These are phyloP conservation scores for Adansonia rubrostipa DNA, from an alignment of 441 rosid genomes.

Conservation along the genomic window DNA sequence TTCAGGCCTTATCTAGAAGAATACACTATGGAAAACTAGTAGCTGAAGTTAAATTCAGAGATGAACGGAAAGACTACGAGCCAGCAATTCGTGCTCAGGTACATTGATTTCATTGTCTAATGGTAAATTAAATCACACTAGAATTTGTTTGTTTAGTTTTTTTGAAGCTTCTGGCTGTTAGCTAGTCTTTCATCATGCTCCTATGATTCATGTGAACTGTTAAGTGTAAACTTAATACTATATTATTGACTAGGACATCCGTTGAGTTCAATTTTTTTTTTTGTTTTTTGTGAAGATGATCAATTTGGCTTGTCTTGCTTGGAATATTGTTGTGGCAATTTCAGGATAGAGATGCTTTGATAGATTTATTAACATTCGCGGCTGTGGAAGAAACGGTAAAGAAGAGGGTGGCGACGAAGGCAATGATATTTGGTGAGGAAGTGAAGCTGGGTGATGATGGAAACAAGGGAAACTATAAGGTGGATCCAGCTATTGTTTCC, in stretches of 20 bases:
- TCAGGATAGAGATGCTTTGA: conserved; percentile 72
- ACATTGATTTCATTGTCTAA: conserved; percentile 14
- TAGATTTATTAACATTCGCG: conserved; percentile 71
- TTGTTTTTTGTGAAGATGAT: background rate
- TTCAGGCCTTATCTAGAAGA: conserved; percentile 83
- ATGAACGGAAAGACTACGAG: conserved; percentile 69
- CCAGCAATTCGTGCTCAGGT: conserved; percentile 80
- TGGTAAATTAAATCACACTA: background rate
- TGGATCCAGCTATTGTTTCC: conserved; percentile 66
- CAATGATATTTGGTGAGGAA: conserved; percentile 68
- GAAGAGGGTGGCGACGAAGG: conserved; percentile 82
- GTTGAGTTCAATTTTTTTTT: too few species aligned
- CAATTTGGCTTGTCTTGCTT: background rate
- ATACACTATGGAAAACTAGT: conserved; percentile 86
- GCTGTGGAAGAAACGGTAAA: conserved; percentile 74
- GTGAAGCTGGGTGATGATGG: conserved; percentile 40
- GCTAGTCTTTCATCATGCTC: conserved; percentile 2
- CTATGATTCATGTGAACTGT: background rate
- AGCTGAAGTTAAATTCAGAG: conserved; percentile 84
- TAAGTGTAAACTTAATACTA: background rate
- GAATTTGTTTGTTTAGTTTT: background rate
- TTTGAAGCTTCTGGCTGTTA: background rate
- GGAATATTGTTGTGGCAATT: conserved; percentile 9
- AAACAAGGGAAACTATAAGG: conserved; percentile 42
- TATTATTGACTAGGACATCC: background rate